phyloP scores from a whole-genome alignment of 2,329 filamentous ascomycete species.

The Fusarium nanum region DNA sequence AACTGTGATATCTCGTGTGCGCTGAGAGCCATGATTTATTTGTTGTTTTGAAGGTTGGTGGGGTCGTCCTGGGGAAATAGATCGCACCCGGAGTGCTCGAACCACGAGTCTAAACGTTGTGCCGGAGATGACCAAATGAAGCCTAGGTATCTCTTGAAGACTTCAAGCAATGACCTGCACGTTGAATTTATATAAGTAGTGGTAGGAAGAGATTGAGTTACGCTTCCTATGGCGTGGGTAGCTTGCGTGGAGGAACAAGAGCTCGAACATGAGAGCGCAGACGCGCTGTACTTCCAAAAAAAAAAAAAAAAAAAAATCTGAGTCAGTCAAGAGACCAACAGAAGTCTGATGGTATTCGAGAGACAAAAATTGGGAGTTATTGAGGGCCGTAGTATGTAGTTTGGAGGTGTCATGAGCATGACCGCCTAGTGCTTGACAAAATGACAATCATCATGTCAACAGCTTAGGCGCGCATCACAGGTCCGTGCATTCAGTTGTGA shows the following conservation, averaged over 20 bases:
- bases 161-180: not conserved
- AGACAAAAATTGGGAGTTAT: not conserved
- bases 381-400: not conserved
- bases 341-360: not conserved
- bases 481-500: not conserved
- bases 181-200: not conserved
- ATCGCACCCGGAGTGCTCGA: not conserved
- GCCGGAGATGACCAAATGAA: not conserved
- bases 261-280: constrained; percentile 1
- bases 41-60: constrained; percentile 31
- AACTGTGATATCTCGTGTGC: constrained; percentile 71
- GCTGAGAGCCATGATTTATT: constrained; percentile 63
- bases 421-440: constrained; percentile 11
- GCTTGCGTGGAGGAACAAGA: constrained; percentile 21
- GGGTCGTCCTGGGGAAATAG: not conserved
- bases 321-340: not conserved
- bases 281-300: constrained; percentile 1
- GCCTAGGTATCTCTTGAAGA: not conserved
- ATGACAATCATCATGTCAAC: constrained; percentile 33
- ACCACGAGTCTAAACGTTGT: not conserved
- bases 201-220: not conserved
- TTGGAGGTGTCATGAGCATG: constrained; percentile 34
- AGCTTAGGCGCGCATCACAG: constrained; percentile 8
- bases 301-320: not conserved
- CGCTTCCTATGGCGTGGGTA: not conserved